These are phyloP conservation scores for Aspergillus sclerotioniger DNA, from an alignment of 495 filamentous ascomycete genomes.

Conservation along the genomic window DNA sequence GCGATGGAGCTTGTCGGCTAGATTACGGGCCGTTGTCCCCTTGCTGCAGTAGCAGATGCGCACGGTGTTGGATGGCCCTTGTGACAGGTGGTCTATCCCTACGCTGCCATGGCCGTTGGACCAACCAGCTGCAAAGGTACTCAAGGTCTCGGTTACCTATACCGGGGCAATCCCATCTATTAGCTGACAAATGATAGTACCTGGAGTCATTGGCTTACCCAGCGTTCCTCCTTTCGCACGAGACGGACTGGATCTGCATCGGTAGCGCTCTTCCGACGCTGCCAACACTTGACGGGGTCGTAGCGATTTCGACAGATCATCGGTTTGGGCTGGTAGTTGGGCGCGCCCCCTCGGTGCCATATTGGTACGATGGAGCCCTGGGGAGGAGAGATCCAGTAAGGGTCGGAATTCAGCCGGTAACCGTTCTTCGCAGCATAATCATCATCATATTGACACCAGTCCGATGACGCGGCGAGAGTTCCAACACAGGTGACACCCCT, in stretches of 20 bases:
- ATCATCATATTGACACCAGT: conserved; percentile 3
- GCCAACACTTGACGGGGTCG: conserved; percentile 5
- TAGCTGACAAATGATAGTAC: neutral
- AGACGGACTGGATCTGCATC: neutral
- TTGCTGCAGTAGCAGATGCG: conserved; percentile 5
- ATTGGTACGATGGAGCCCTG: conserved; percentile 2
- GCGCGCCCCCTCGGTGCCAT: conserved; percentile 6
- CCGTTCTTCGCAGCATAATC: conserved; percentile 5
- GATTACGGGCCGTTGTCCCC: neutral
- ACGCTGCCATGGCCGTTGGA: neutral
- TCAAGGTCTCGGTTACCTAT: neutral
- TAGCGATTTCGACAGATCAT: conserved; percentile 1
- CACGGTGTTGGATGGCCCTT: neutral
- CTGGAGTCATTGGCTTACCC: neutral
- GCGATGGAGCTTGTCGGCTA: conserved; percentile 1
- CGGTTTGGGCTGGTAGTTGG: conserved; percentile 7
- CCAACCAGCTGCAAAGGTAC: neutral
- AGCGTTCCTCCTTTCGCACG: neutral
- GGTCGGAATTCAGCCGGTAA: conserved; percentile 3
- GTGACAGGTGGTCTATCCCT: neutral
- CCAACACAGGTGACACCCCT: conserved; percentile 4
- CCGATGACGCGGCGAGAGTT: conserved; percentile 1
- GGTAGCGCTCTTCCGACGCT: neutral
- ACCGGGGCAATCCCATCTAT: neutral
- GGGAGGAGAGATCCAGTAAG: conserved; percentile 4